phyloP scores from a whole-genome alignment of 2,329 filamentous ascomycete genomes.

The Aureobasidium sp. region DNA sequence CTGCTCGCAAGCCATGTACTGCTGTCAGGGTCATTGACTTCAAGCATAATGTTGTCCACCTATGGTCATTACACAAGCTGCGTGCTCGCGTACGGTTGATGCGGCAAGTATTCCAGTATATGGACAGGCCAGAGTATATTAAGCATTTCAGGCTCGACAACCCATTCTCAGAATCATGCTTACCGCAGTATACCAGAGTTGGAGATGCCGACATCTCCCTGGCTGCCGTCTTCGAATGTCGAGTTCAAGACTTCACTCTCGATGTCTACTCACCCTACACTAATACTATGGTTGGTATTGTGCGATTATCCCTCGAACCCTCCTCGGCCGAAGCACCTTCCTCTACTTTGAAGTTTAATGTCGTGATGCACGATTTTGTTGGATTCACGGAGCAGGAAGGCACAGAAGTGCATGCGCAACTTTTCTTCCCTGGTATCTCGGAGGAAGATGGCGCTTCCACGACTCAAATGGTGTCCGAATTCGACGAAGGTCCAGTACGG shows the following conservation, averaged over 20 bases:
- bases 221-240: slow-evolving; percentile 84
- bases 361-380: slow-evolving; percentile 93
- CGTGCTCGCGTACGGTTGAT: slow-evolving; percentile 81
- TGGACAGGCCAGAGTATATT: slow-evolving; percentile 89
- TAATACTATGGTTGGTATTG: slow-evolving; percentile 79
- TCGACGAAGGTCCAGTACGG: slow-evolving; percentile 83
- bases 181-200: slow-evolving; percentile 85
- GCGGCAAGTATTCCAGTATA: slow-evolving; percentile 94
- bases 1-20: slow-evolving; percentile 80
- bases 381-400: slow-evolving; percentile 95
- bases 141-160: slow-evolving; percentile 90
- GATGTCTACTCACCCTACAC: slow-evolving; percentile 93
- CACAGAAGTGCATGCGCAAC: slow-evolving; percentile 88
- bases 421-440: slow-evolving; percentile 88
- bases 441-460: slow-evolving; percentile 83
- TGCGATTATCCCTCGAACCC: slow-evolving; percentile 85
- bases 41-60: slow-evolving; percentile 72
- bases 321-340: slow-evolving; percentile 88
- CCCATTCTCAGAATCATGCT: slow-evolving; percentile 81
- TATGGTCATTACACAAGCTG: slow-evolving; percentile 93
- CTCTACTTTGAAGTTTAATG: slow-evolving; percentile 93
- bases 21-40: slow-evolving; percentile 88
- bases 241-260: slow-evolving; percentile 87
- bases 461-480: slow-evolving; percentile 87
- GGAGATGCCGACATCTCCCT: slow-evolving; percentile 91